phyloP scores from a whole-genome alignment of 148 eudicot species.

The Drosera capensis region DNA sequence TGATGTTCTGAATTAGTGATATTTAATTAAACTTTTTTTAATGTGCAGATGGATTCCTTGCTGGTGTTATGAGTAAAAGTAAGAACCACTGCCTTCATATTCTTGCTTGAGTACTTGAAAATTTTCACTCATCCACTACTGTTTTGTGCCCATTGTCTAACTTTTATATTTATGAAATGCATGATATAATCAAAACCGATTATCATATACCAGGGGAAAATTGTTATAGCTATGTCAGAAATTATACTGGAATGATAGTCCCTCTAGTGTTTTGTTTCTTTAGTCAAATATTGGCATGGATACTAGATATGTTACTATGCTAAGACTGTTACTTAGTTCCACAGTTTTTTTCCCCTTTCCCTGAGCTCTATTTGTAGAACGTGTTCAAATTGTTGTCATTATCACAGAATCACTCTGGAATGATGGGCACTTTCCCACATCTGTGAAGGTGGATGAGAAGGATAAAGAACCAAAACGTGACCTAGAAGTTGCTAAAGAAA shows the following conservation, averaged over 20 bases:
- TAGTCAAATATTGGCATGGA: not conserved
- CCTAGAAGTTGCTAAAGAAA: conserved; percentile 54
- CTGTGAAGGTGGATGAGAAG: conserved; percentile 45
- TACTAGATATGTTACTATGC: not conserved
- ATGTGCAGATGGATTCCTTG: conserved; percentile 95
- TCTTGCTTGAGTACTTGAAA: not conserved
- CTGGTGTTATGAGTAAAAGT: conserved; percentile 88
- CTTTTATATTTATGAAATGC: no score
- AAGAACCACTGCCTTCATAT: not conserved
- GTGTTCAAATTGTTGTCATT: not conserved
- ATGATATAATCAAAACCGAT: no score
- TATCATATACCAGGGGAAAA: no score
- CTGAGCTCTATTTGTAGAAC: not conserved
- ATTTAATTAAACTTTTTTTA: conserved; percentile 1
- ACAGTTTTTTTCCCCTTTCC: conserved; percentile 5
- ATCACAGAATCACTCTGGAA: conserved; percentile 50
- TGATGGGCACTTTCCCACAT: conserved; percentile 46
- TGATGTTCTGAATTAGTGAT: not conserved
- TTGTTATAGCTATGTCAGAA: no score
- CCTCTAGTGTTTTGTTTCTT: not conserved
- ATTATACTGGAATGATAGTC: no score
- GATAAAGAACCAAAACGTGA: conserved; percentile 72
- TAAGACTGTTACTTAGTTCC: not conserved
- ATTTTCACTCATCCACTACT: conserved; percentile 1
- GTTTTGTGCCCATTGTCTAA: not conserved